A percentile compares a stretch with the other conserved stretches of the same genome.
phyloP scores from a whole-genome alignment of 148 eudicot genomes.

The Diospyros kaki region DNA sequence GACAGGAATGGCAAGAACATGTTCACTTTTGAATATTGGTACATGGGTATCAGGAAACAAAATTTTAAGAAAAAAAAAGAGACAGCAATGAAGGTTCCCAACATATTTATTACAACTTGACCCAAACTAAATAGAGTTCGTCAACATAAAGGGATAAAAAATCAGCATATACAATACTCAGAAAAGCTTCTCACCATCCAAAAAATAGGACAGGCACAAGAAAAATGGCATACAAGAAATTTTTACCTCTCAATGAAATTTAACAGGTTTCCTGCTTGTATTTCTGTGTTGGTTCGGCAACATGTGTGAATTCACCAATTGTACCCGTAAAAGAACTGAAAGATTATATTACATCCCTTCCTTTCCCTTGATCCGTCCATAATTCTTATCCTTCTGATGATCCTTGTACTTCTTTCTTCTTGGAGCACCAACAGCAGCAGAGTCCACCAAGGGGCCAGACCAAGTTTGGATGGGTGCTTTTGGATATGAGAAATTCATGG shows the following conservation, averaged over 20 bases:
- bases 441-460: conserved; percentile 74
- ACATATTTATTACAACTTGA: conserved; percentile 13
- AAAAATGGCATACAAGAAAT: conserved; percentile 13
- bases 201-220: conserved; percentile 12
- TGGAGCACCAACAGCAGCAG: conserved; percentile 35
- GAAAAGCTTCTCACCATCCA: conserved; percentile 20
- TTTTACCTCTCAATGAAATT: conserved; percentile 27
- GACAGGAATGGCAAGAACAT: background rate
- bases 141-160: background rate
- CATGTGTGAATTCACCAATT: conserved; percentile 2
- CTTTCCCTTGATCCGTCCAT: conserved; percentile 21
- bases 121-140: conserved; percentile 10
- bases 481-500: conserved; percentile 55
- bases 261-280: conserved; percentile 11
- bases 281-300: conserved; percentile 9
- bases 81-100: background rate
- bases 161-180: conserved; percentile 11
- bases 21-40: background rate
- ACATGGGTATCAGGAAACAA: background rate
- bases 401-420: conserved; percentile 53
- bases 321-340: background rate
- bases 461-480: conserved; percentile 64
- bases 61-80: background rate
- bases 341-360: conserved; percentile 14
- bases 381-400: conserved; percentile 26